phyloP scores from a whole-genome alignment of 2,329 filamentous ascomycete genomes.

The Aspergillus fijiensis region DNA sequence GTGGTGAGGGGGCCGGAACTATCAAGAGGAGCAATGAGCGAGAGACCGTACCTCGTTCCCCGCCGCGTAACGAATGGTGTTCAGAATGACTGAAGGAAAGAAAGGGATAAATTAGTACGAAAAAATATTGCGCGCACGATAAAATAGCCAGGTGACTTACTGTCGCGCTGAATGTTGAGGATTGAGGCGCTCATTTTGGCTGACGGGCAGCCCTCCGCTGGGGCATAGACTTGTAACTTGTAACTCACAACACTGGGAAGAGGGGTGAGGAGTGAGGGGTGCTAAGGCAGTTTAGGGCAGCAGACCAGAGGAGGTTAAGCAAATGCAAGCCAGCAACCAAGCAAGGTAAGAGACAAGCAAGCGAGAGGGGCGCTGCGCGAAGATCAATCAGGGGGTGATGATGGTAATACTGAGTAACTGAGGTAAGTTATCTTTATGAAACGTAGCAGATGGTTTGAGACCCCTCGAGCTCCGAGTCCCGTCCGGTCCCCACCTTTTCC shows the following conservation, averaged over 20 bases:
- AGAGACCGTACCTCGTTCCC: constrained; percentile 67
- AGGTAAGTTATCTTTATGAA: constrained; percentile 22
- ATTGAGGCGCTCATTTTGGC: constrained; percentile 78
- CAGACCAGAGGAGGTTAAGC: not conserved
- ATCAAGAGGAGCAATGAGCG: constrained; percentile 25
- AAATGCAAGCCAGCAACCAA: not conserved
- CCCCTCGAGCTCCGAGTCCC: not conserved
- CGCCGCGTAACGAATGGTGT: constrained; percentile 73
- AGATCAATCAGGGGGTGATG: constrained; percentile 5
- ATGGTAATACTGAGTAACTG: not conserved
- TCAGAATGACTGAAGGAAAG: constrained; percentile 61
- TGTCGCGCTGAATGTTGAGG: constrained; percentile 78
- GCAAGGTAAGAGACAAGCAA: not conserved
- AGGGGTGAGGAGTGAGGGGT: constrained; percentile 8
- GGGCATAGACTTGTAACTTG: constrained; percentile 14
- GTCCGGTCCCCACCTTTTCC: constrained; percentile 16
- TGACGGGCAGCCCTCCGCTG: constrained; percentile 34
- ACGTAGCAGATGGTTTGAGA: constrained; percentile 21
- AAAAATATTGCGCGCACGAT: too few relatives aligned
- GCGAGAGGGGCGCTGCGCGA: not conserved
- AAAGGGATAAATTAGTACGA: not conserved
- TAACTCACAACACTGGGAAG: constrained; percentile 9
- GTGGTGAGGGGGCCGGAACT: constrained; percentile 12
- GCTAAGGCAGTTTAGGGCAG: not conserved
- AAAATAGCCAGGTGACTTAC: constrained; percentile 47